Percentiles rank a stretch among this genome's conserved stretches.
Conservation (phyloP, 257 asterid genomes). For the Agastache rugosa region DNA sequence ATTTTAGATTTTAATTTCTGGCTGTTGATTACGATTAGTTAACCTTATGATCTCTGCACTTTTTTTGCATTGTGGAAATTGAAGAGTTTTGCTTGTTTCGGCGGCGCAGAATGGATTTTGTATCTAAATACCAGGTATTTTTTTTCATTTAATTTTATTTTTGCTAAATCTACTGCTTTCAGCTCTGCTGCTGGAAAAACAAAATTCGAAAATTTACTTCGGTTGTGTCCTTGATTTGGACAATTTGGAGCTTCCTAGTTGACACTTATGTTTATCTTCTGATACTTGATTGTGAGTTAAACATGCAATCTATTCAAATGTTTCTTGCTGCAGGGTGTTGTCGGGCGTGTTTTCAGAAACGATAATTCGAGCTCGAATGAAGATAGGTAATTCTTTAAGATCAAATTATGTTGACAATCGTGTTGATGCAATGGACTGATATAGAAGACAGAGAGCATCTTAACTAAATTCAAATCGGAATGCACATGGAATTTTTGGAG, state of each 20-base stretch:
- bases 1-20: conserved; percentile 31
- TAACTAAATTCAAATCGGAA: neutral
- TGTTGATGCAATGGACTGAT: neutral
- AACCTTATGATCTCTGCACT: conserved; percentile 15
- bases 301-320: conserved; percentile 32
- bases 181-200: neutral
- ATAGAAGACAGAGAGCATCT: neutral
- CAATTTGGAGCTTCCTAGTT: conserved; percentile 19
- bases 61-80: conserved; percentile 51
- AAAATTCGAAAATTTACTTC: neutral
- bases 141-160: neutral
- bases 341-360: conserved; percentile 88
- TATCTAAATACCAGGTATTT: conserved; percentile 87
- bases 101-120: conserved; percentile 66
- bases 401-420: conserved; percentile 6
- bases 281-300: conserved; percentile 4
- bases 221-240: conserved; percentile 17
- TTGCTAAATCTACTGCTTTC: conserved; percentile 18
- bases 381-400: conserved; percentile 65
- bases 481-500: neutral
- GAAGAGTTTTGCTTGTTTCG: conserved; percentile 38
- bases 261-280: conserved; percentile 3
- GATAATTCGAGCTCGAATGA: conserved; percentile 75
- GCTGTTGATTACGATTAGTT: conserved; percentile 29
- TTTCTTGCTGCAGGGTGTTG: conserved; percentile 74